Conservation (phyloP, 306 rosid genomes). For the Casuarina equisetifolia region DNA sequence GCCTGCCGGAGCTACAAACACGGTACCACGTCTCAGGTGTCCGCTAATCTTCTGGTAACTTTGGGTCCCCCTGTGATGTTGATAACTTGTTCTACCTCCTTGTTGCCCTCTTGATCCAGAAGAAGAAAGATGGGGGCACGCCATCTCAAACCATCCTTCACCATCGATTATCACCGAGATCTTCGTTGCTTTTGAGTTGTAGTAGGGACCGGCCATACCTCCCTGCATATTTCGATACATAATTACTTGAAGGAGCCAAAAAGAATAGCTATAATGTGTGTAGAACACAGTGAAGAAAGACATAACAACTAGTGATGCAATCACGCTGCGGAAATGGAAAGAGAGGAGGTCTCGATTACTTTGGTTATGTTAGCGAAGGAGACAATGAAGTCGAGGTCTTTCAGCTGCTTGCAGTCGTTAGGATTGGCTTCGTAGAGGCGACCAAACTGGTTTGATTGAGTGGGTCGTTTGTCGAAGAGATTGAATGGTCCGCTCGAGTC, state of each 20-base stretch:
- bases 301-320: neutral
- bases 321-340: too few species aligned
- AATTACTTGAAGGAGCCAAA: neutral
- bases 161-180: slow-evolving; percentile 50
- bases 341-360: slow-evolving; percentile 11
- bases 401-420: slow-evolving; percentile 29
- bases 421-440: slow-evolving; percentile 40
- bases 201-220: slow-evolving; percentile 44
- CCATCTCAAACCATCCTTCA: slow-evolving; percentile 56
- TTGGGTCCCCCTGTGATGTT: slow-evolving; percentile 16
- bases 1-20: slow-evolving; percentile 60
- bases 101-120: slow-evolving; percentile 4
- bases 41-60: slow-evolving; percentile 34
- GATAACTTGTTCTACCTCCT: neutral
- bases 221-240: slow-evolving; percentile 27
- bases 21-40: slow-evolving; percentile 28
- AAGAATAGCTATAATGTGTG: too few species aligned
- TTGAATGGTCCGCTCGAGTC: slow-evolving; percentile 43
- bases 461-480: slow-evolving; percentile 37
- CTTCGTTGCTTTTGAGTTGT: slow-evolving; percentile 52
- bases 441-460: slow-evolving; percentile 53
- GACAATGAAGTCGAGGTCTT: slow-evolving; percentile 43
- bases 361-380: slow-evolving; percentile 52
- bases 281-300: neutral
- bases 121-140: slow-evolving; percentile 51